Base-by-base conservation (phyloP, 345 rosid species). In the Salix viminalis region DNA sequence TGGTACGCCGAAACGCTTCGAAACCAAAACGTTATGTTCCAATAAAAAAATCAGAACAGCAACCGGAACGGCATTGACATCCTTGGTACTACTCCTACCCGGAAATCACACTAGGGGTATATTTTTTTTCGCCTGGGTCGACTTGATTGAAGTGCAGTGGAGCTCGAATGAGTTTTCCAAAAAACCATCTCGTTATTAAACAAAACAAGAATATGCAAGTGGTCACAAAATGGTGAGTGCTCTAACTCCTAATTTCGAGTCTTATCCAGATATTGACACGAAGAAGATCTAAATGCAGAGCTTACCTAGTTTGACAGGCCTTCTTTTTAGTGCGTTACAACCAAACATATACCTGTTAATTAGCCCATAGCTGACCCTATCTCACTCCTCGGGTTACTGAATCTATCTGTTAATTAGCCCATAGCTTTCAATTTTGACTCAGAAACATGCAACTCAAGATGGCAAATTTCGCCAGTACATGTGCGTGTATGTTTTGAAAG, bases 291-390 rank as follows among this genome's bases (percentile, higher is more conserved):
- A 42, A 10, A 11, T 11, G 46, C 14, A 10, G 14, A 24, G 69
- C 41, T 76, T 21, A 73, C 26, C 67, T 24, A 69, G 14, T 72
- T 83, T 69, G 69, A 54, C 66, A n/a, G 24, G 24, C 44, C 32
- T 58, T 58, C n/a, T 6, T 48, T 48, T 72, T 2, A 74, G 89
- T 84, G 90, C 84, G 75, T 52, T 71, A 50, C 80, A 80, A 9
- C 86, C 85, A 41, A 60, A 80, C 18, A 28, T 42, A 39, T 66
- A 67, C 32, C 69, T 77, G 75, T 65, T 69, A 48, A 19, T 48
- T 39, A 70, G 71, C 58, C 52, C 72, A 58, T 28, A 71, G 77
- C 73, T 50, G 80, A 46, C 42, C 41, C 13, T 54, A 46, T 46
- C 50, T 14, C 50, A 3, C 18, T 46, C 50, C 4, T 14, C 16